phyloP scores from a whole-genome alignment of 495 filamentous ascomycete species.

The Hyaloscypha bicolor region DNA sequence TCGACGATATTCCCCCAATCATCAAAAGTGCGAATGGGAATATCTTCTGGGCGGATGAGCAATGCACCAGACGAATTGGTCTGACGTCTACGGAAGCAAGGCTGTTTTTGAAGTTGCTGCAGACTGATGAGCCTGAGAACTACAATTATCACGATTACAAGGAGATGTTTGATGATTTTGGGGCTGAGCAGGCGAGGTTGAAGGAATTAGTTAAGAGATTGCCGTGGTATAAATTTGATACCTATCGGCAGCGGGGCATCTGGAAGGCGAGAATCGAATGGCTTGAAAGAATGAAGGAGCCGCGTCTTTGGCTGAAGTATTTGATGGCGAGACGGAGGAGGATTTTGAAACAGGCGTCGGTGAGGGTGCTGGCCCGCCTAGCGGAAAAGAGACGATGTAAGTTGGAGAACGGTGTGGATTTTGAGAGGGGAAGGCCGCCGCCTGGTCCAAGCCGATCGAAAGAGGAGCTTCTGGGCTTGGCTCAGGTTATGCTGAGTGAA shows the following conservation, averaged over 20 bases:
- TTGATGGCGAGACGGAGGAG: conserved; percentile 28
- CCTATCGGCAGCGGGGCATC: conserved; percentile 9
- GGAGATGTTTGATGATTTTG: conserved; percentile 28
- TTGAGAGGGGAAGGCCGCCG: background rate
- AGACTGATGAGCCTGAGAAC: conserved; percentile 25
- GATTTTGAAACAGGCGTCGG: conserved; percentile 21
- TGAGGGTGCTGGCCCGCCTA: conserved; percentile 12
- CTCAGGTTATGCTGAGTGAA: conserved; percentile 7
- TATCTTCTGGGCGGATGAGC: conserved; percentile 30
- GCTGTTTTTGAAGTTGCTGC: conserved; percentile 25
- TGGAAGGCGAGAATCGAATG: conserved; percentile 27
- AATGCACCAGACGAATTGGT: conserved; percentile 28
- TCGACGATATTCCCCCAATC: conserved; percentile 30
- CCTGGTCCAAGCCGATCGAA: background rate
- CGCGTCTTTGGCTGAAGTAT: conserved; percentile 26
- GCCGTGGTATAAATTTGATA: conserved; percentile 19
- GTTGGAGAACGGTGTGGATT: conserved; percentile 1
- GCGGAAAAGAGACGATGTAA: conserved; percentile 21
- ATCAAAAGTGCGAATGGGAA: conserved; percentile 30
- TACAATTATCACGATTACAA: conserved; percentile 28
- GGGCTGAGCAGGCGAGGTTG: conserved; percentile 14
- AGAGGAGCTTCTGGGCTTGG: background rate
- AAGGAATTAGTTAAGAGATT: conserved; percentile 13
- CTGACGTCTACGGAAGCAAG: conserved; percentile 26
- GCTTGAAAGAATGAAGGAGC: conserved; percentile 26